Evolutionary conservation across 805 yeast species (phyloP), one percentile per base, ranked within the genome.

Genomic region (Metschnikowia koreensis): DNA sequence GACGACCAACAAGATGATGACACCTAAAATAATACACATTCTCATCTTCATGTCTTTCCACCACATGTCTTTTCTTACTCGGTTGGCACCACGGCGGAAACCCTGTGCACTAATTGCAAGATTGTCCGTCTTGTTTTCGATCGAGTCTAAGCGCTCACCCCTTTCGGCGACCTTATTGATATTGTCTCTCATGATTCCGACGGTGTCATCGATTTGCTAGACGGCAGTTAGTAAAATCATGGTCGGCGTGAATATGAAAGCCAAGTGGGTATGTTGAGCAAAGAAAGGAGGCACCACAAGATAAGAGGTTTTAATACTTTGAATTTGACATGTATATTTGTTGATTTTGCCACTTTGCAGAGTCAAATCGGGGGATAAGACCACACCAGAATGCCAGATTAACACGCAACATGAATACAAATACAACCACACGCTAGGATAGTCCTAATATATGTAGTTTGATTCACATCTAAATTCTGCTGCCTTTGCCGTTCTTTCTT

Each of bases 41-140:
- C 96, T 86, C 93, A 94, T 87, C 77, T 94, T 94, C 82, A 94
- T 81, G 69, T 93, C 97, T 72, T 94, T 93, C 88, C 96, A 89
- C 98, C 98, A 93, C 97, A 93, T 93, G 67, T 92, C 96, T 71
- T 92, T 93, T 74, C 99, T 88, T 44, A 93, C 97, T 63, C 96
- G 85, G 74, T 93, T 93, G 53, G 99, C 98, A 39, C 97, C 96
- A 68, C 96, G 82, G 68, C 96, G 89, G 77, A 94, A 93, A 37
- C 96, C 94, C 61, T 89, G 93, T 9, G 99, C 98, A 44, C 89
- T 82, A 44, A 86, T 89, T 41, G 96, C 96, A 62, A 93, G 80
- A 68, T 88, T 90, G 64, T 91, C 96, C 9, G 98, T 94, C 67
- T 91, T 89, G 67, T 89, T 94, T 65, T 92, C 97, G 60, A 93